phyloP scores from a whole-genome alignment of 805 yeast genomes.

The Grigorovia transvaalensis region DNA sequence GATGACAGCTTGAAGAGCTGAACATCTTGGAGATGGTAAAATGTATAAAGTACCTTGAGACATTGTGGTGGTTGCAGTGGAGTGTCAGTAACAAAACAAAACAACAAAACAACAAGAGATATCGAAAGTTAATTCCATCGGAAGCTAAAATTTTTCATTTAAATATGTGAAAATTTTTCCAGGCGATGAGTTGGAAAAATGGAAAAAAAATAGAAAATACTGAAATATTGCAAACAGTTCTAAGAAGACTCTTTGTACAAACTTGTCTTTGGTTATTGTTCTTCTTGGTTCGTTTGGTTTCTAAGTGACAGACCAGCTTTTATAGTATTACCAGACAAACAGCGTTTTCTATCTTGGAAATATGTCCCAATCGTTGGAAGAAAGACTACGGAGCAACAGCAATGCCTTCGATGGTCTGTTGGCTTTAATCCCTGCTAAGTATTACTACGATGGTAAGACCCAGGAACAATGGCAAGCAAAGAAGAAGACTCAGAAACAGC shows the following conservation, averaged over 20 bases:
- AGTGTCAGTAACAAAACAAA: conserved; percentile 3
- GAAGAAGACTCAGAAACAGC: conserved; percentile 60
- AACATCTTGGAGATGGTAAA: conserved; percentile 20
- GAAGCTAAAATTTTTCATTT: not conserved
- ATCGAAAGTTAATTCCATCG: not conserved
- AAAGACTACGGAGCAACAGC: conserved; percentile 68
- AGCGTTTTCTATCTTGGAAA: too few species aligned
- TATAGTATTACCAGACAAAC: too few species aligned
- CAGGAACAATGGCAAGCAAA: conserved; percentile 85
- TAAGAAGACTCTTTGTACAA: not conserved
- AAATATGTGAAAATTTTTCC: not conserved
- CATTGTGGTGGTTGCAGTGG: conserved; percentile 30
- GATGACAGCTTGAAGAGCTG: conserved; percentile 37
- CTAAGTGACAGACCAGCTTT: too few species aligned
- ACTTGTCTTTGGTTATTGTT: not conserved
- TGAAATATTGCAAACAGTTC: not conserved
- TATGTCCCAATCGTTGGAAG: conserved; percentile 56
- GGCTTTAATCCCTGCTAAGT: conserved; percentile 88
- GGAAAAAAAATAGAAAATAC: not conserved
- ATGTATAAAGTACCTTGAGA: conserved; percentile 59
- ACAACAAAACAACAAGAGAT: not conserved
- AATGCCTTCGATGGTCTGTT: conserved; percentile 80
- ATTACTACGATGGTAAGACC: conserved; percentile 84
- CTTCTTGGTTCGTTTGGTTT: too few species aligned
- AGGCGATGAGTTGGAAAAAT: conserved; percentile 1